These are phyloP conservation scores for Candida sphagnicola DNA, from an alignment of 805 yeast species.

Conservation along the genomic window DNA sequence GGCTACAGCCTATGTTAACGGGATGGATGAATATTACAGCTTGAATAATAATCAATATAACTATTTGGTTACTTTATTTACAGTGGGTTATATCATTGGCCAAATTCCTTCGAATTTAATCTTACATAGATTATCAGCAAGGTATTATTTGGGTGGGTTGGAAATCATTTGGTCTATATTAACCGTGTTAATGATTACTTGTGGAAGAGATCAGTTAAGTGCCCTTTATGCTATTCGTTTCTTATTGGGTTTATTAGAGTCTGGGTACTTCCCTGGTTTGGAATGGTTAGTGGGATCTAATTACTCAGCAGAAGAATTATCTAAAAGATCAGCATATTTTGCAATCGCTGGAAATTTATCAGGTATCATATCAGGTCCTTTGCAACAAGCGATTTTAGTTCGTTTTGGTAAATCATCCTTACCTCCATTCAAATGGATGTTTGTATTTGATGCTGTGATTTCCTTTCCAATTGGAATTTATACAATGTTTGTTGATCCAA, in stretches of 20 bases:
- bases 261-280: conserved; percentile 55
- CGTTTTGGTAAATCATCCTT: conserved; percentile 17
- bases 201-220: conserved; percentile 14
- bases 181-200: conserved; percentile 23
- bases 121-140: conserved; percentile 30
- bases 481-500: conserved; percentile 29
- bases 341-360: conserved; percentile 27
- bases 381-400: conserved; percentile 24
- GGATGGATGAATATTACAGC: conserved; percentile 40
- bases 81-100: conserved; percentile 50
- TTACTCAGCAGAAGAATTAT: conserved; percentile 22
- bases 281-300: conserved; percentile 47
- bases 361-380: conserved; percentile 28
- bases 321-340: conserved; percentile 27
- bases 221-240: conserved; percentile 29
- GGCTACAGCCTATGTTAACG: conserved; percentile 45
- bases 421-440: conserved; percentile 32
- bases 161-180: conserved; percentile 30
- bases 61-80: conserved; percentile 40
- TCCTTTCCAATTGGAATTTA: conserved; percentile 30
- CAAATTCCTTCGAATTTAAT: conserved; percentile 45
- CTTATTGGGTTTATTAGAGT: conserved; percentile 41
- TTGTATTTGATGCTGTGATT: conserved; percentile 30
- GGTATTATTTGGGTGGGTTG: conserved; percentile 32
- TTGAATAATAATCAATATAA: conserved; percentile 44